These are phyloP conservation scores for Bremia lactucae DNA, from an alignment of 352 stramenopile genomes.

Conservation along the genomic window DNA sequence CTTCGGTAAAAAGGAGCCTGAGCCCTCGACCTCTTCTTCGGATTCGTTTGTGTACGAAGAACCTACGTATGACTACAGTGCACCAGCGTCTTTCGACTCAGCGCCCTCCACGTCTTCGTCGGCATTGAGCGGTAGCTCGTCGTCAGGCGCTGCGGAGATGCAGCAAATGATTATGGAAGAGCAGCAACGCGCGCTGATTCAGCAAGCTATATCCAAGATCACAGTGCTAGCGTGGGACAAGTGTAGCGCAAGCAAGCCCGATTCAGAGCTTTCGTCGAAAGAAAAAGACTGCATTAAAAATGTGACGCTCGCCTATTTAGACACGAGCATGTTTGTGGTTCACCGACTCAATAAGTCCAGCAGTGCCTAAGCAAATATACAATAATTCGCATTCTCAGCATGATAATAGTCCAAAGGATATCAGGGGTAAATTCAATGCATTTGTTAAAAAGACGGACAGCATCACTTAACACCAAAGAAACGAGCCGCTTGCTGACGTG, in stretches of 20 bases:
- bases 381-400: background rate
- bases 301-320: slow-evolving; percentile 76
- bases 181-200: slow-evolving; percentile 80
- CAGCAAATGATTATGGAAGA: slow-evolving; percentile 81
- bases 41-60: slow-evolving; percentile 59
- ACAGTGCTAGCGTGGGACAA: slow-evolving; percentile 85
- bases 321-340: slow-evolving; percentile 81
- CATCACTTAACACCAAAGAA: no score
- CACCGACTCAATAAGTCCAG: slow-evolving; percentile 73
- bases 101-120: slow-evolving; percentile 18
- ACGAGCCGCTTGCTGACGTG: no score
- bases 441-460: no score
- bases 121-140: slow-evolving; percentile 9
- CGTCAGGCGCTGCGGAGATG: slow-evolving; percentile 45
- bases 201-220: slow-evolving; percentile 85
- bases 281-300: slow-evolving; percentile 84
- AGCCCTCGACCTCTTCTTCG: slow-evolving; percentile 30
- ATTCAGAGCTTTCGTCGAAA: slow-evolving; percentile 70
- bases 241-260: slow-evolving; percentile 76
- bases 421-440: no score
- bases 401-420: no score
- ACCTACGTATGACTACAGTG: slow-evolving; percentile 66
- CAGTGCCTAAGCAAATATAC: slow-evolving; percentile 14
- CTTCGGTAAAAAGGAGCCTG: slow-evolving; percentile 62
- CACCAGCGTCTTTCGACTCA: slow-evolving; percentile 31